Evolutionary conservation across 352 stramenopile genomes (phyloP).

Genomic region (Blastocystis sp.): DNA sequence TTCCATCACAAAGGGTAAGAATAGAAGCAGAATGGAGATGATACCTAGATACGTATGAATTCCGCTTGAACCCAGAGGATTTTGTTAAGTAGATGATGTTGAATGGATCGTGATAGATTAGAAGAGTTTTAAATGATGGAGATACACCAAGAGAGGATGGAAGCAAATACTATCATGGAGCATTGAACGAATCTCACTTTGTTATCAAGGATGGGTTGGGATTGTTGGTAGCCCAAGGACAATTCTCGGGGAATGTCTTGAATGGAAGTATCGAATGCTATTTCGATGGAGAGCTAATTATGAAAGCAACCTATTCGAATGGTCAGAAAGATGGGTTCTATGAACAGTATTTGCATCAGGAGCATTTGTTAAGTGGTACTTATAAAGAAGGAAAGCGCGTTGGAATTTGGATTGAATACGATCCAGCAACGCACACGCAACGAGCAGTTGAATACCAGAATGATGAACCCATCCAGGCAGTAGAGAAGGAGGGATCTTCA

Average conservation of each 20-base stretch:
- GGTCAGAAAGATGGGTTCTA: conserved; percentile 12
- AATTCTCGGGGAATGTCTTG: neutral
- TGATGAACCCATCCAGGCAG: neutral
- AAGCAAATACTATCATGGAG: neutral
- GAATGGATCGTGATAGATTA: too few species aligned
- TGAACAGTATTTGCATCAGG: neutral
- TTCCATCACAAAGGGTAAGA: neutral
- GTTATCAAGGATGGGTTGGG: neutral
- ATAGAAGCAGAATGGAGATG: neutral
- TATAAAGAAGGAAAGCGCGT: neutral
- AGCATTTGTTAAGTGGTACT: neutral
- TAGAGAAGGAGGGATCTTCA: neutral
- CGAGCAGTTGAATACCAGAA: neutral
- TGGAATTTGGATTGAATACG: neutral
- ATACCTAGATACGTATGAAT: neutral
- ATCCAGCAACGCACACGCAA: neutral
- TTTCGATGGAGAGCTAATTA: neutral
- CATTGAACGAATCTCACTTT: neutral
- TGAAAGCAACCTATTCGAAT: neutral
- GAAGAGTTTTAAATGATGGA: too few species aligned
- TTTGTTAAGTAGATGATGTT: neutral
- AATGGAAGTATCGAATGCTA: conserved; percentile 9
- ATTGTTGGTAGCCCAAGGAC: neutral
- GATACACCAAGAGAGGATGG: too few species aligned
- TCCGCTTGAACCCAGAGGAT: neutral